Conservation (phyloP, 306 rosid species). For the Alnus glutinosa region DNA sequence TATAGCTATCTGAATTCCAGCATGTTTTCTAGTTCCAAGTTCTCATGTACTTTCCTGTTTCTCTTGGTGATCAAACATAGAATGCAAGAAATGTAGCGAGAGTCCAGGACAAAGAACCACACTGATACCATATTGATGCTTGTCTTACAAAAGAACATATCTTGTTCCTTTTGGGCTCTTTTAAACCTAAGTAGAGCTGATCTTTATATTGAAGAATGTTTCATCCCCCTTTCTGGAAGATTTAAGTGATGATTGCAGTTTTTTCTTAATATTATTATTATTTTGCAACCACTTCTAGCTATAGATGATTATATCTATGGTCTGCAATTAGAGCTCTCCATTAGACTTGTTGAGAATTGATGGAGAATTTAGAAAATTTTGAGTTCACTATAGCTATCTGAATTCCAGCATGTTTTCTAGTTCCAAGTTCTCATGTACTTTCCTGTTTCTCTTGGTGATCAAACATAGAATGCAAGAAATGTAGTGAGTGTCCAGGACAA, state of each 20-base stretch:
- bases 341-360: neutral
- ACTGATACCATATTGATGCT: neutral
- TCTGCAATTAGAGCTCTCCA: neutral
- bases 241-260: neutral
- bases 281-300: neutral
- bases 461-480: neutral
- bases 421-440: constrained; percentile 1
- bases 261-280: neutral
- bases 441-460: neutral
- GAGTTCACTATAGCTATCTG: neutral
- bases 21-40: neutral
- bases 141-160: neutral
- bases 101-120: neutral
- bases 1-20: neutral
- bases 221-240: neutral
- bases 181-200: neutral
- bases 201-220: neutral
- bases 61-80: neutral
- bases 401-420: neutral
- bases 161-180: neutral
- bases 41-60: neutral
- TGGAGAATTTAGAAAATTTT: neutral
- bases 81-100: neutral
- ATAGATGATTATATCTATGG: neutral
- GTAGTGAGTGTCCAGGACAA: neutral